Conservation (phyloP, 495 filamentous ascomycete species). For the Lasiosphaeris hirsuta region DNA sequence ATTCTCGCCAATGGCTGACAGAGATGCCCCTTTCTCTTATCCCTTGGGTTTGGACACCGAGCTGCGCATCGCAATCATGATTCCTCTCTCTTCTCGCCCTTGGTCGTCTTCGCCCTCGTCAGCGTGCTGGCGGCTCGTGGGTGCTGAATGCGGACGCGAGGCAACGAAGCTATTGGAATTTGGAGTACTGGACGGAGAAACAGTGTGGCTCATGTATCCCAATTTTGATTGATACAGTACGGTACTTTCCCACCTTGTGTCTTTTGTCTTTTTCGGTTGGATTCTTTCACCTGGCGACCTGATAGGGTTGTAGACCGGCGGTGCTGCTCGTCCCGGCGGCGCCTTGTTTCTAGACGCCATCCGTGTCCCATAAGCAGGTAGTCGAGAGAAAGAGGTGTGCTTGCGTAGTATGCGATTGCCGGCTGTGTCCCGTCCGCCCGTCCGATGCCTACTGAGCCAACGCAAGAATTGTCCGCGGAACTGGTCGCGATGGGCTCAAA, state of each 20-base stretch:
- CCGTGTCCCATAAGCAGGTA: constrained; percentile 6
- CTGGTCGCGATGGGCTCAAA: not conserved
- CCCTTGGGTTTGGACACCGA: too few species aligned
- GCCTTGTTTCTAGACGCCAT: constrained; percentile 14
- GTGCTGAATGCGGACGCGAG: too few species aligned
- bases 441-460: not conserved
- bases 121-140: too few species aligned
- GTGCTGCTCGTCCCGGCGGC: not conserved
- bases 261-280: constrained; percentile 15
- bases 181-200: too few species aligned
- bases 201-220: not conserved
- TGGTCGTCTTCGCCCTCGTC: too few species aligned
- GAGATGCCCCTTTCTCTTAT: too few species aligned
- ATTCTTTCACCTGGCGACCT: not conserved
- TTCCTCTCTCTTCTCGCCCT: too few species aligned
- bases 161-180: too few species aligned
- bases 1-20: too few species aligned
- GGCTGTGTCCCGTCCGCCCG: constrained; percentile 14
- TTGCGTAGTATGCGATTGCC: not conserved
- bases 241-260: not conserved
- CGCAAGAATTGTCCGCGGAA: not conserved
- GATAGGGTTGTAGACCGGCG: not conserved
- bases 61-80: too few species aligned
- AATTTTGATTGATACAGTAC: not conserved
- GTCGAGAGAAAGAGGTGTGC: constrained; percentile 2